Percentiles rank a stretch among this genome's conserved stretches.
Evolutionary conservation across 1,284 basidiomycete species (phyloP).

Genomic region (Malassezia vespertilionis): DNA sequence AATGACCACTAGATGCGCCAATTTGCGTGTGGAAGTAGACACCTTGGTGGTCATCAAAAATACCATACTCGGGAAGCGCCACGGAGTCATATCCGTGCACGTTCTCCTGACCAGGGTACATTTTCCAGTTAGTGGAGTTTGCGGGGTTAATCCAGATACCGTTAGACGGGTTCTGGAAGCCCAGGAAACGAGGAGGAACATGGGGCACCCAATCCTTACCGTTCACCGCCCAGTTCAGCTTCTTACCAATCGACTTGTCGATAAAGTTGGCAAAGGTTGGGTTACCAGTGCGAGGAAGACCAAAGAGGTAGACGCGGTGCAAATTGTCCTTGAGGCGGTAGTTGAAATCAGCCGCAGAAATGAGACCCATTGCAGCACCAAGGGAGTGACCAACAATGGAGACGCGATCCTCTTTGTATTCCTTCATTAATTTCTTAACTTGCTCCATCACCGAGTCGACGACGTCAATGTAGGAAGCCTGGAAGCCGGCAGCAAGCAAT

Average conservation of each 20-base stretch:
- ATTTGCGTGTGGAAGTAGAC: conserved; percentile 38
- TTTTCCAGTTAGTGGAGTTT: conserved; percentile 22
- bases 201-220: conserved; percentile 28
- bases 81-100: conserved; percentile 22
- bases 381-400: conserved; percentile 35
- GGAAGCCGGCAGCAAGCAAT: conserved; percentile 31
- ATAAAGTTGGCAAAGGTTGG: conserved; percentile 27
- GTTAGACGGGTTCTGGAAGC: conserved; percentile 26
- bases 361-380: conserved; percentile 29
- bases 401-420: conserved; percentile 20
- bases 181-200: conserved; percentile 22
- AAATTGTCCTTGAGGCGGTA: conserved; percentile 18
- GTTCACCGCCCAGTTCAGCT: conserved; percentile 27
- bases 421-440: conserved; percentile 23
- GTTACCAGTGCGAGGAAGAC: conserved; percentile 29
- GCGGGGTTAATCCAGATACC: conserved; percentile 35
- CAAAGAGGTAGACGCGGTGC: conserved; percentile 25
- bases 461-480: conserved; percentile 28
- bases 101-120: conserved; percentile 42
- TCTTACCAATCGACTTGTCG: conserved; percentile 22
- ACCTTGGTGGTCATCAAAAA: conserved; percentile 29
- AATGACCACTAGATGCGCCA: conserved; percentile 22
- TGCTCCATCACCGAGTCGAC: conserved; percentile 22
- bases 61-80: conserved; percentile 14
- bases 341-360: conserved; percentile 28